These are phyloP conservation scores for Pinus tabuliformis DNA, from an alignment of 75 land plant genomes.

Conservation along the genomic window DNA sequence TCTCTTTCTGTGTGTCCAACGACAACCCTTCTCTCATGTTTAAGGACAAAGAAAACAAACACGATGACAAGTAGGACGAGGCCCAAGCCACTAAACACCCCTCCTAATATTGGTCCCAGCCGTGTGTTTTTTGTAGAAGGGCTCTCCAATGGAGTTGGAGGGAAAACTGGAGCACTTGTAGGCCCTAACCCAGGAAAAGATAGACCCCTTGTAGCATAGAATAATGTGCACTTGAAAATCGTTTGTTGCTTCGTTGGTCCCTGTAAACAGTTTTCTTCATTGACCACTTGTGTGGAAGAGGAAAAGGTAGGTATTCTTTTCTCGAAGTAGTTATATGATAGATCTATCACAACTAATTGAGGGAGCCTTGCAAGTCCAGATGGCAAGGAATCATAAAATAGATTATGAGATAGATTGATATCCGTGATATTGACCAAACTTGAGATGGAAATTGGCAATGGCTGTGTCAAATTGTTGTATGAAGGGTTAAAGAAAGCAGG, in stretches of 20 bases:
- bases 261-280: slow-evolving; percentile 57
- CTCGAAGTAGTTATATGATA: slow-evolving; percentile 75
- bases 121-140: slow-evolving; percentile 10
- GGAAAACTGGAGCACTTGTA: slow-evolving; percentile 15
- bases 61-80: slow-evolving; percentile 47
- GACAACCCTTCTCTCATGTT: slow-evolving; percentile 7
- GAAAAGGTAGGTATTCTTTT: slow-evolving; percentile 39
- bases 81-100: slow-evolving; percentile 62
- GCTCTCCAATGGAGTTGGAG: slow-evolving; percentile 1
- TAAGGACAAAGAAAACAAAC: slow-evolving; percentile 18
- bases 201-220: slow-evolving; percentile 52
- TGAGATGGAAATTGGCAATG: slow-evolving; percentile 22
- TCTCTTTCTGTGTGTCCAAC: slow-evolving; percentile 28
- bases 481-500: slow-evolving; percentile 42
- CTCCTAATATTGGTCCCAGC: slow-evolving; percentile 51
- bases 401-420: slow-evolving; percentile 62
- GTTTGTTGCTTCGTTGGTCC: slow-evolving; percentile 52
- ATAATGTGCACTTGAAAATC: slow-evolving; percentile 35
- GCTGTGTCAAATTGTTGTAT: slow-evolving; percentile 52
- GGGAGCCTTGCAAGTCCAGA: slow-evolving; percentile 16
- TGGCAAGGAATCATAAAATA: slow-evolving; percentile 56
- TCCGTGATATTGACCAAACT: slow-evolving; percentile 11
- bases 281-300: slow-evolving; percentile 10
- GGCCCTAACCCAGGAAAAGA: slow-evolving; percentile 35
- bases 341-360: slow-evolving; percentile 33